phyloP scores from a whole-genome alignment of 352 stramenopile genomes.

The Phytopythium chamaehyphon region DNA sequence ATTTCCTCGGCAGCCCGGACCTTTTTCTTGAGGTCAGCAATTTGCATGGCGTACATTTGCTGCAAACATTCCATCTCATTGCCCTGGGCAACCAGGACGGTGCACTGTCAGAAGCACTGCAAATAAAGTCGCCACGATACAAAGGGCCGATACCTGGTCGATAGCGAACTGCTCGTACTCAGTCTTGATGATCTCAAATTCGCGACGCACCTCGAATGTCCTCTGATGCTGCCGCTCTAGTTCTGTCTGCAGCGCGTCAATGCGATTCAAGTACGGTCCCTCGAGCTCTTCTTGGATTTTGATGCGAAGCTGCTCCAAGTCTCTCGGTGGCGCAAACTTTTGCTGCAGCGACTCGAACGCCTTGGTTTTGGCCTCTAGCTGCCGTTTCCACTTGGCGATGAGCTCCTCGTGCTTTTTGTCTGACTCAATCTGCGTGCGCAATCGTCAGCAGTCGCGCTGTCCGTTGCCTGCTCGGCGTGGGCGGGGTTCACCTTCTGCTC shows the following conservation, averaged over 20 bases:
- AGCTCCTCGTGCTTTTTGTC: conserved; percentile 81
- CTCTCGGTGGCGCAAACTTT: conserved; percentile 73
- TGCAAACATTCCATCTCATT: conserved; percentile 76
- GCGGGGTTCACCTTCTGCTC: conserved; percentile 54
- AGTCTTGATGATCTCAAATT: conserved; percentile 78
- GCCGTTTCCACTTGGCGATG: conserved; percentile 80
- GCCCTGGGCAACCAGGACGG: conserved; percentile 15
- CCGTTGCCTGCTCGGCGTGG: neutral
- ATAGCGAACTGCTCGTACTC: conserved; percentile 84
- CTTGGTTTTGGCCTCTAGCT: conserved; percentile 74
- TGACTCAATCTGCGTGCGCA: conserved; percentile 48
- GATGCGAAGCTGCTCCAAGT: conserved; percentile 76
- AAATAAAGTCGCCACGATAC: neutral
- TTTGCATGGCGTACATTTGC: conserved; percentile 58
- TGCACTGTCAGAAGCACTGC: neutral
- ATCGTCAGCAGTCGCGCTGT: neutral
- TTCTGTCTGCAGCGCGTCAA: conserved; percentile 58
- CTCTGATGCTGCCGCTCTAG: conserved; percentile 69
- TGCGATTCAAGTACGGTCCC: conserved; percentile 61
- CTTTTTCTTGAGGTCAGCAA: conserved; percentile 54
- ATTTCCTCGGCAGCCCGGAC: conserved; percentile 40
- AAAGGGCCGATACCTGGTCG: conserved; percentile 34
- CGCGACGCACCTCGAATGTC: conserved; percentile 59
- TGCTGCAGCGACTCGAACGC: conserved; percentile 82
- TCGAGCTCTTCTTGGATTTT: conserved; percentile 85